These are phyloP conservation scores for Talaromyces ruber DNA, from an alignment of 495 filamentous ascomycete genomes.

Conservation along the genomic window DNA sequence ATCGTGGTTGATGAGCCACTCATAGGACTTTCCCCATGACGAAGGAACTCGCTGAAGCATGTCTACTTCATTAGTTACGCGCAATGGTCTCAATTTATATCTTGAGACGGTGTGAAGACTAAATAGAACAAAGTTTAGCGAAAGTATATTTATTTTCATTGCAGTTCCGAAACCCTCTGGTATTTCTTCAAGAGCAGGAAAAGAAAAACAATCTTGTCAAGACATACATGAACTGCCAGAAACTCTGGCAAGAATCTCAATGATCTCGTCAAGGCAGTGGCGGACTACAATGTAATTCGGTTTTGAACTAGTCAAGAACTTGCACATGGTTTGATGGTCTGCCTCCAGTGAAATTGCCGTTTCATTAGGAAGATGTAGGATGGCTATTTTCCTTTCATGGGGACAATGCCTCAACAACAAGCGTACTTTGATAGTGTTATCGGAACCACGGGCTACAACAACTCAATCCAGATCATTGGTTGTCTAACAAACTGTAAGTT, in stretches of 20 bases:
- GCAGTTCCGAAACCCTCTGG: not conserved
- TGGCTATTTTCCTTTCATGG: too few relatives aligned
- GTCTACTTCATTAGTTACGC: not conserved
- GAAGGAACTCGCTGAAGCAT: not conserved
- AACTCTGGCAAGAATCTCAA: not conserved
- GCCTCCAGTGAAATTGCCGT: constrained; percentile 8
- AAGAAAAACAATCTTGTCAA: not conserved
- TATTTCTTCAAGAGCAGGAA: not conserved
- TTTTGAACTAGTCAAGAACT: constrained; percentile 6
- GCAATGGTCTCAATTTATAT: not conserved
- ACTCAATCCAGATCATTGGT: too few relatives aligned
- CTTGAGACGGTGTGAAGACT: not conserved
- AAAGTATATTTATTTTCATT: not conserved
- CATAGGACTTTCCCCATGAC: not conserved
- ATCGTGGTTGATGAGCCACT: not conserved
- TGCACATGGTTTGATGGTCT: constrained; percentile 14
- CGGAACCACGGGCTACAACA: too few relatives aligned
- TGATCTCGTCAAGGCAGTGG: not conserved
- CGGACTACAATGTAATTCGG: not conserved
- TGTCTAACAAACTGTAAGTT: too few relatives aligned
- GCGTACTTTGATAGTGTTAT: too few relatives aligned
- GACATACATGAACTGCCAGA: not conserved
- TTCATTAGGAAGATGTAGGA: constrained; percentile 12
- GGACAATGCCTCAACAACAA: too few relatives aligned
- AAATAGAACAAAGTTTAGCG: not conserved